phyloP scores from a whole-genome alignment of 2,329 filamentous ascomycete genomes.

The Penicillium verrucosum region DNA sequence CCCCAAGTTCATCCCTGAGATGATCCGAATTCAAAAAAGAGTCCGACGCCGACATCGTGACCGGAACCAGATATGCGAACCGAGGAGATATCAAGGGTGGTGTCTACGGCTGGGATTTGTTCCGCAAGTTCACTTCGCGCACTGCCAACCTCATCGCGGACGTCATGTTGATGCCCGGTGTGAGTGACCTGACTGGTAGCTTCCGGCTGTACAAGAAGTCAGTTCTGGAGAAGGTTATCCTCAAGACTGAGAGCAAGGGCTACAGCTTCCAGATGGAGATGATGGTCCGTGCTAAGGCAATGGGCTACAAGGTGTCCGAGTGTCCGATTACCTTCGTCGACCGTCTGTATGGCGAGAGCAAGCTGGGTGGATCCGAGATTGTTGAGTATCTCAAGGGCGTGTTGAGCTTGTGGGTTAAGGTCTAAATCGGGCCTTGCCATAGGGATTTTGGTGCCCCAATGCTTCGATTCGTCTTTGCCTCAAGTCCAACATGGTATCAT shows the following conservation, averaged over 20 bases:
- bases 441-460: neutral
- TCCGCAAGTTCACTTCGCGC: slow-evolving; percentile 69
- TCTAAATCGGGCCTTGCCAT: slow-evolving; percentile 43
- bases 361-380: slow-evolving; percentile 92
- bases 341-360: slow-evolving; percentile 89
- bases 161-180: slow-evolving; percentile 85
- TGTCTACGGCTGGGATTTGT: slow-evolving; percentile 95
- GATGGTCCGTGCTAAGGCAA: slow-evolving; percentile 94
- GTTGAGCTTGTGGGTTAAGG: slow-evolving; percentile 71
- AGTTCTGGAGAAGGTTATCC: slow-evolving; percentile 85
- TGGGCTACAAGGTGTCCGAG: slow-evolving; percentile 91
- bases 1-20: slow-evolving; percentile 95
- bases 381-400: slow-evolving; percentile 92
- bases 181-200: slow-evolving; percentile 91
- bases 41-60: slow-evolving; percentile 90
- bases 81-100: slow-evolving; percentile 62
- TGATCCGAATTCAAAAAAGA: slow-evolving; percentile 79
- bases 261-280: slow-evolving; percentile 99
- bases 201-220: slow-evolving; percentile 92
- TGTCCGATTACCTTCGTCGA: slow-evolving; percentile 97
- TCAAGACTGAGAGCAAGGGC: slow-evolving; percentile 88
- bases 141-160: slow-evolving; percentile 93
- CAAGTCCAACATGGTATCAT: slow-evolving; percentile 9
- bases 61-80: slow-evolving; percentile 88
- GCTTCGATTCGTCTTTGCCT: slow-evolving; percentile 9